Base-by-base conservation (phyloP, 257 asterid species). In the Solanum boliviense region DNA sequence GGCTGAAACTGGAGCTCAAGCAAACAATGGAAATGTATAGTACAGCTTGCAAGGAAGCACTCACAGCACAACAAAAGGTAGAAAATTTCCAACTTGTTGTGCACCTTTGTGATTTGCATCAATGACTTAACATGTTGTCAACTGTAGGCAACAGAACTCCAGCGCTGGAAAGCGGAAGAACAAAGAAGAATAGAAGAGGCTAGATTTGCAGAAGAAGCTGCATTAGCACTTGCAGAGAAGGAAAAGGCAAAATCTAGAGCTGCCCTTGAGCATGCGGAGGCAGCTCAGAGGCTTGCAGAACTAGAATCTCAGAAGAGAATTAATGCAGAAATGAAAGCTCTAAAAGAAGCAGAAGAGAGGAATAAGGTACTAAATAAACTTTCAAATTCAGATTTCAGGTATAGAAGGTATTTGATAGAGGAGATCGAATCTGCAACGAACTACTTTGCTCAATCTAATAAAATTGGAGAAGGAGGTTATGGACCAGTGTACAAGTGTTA, bases 21-120 rank as follows among this genome's bases (percentile, higher is more conserved):
- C 99, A 95, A 90, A 96, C 99, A 71, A 95, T 96, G 97, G 98
- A 95, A 89, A 95, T 95, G 98, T 96, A 96, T 76, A 96, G 98
- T 86, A 89, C 96, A 23, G 98, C 98, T 20, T 95, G 98, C 96
- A 95, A 91, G 86, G 98, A 96, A 90, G 99, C 98, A 72, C 92
- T 91, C 86, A 86, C 94, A 16, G 94, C 94, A 25, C 88, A 90
- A 90, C 92, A 92, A 65, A 92, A 91, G 95, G 95, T 88, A 88
- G 21, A 86, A 7, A 6, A 83, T 76, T 23, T 27, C 20, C 27
- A 41, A 23, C 38, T 10, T 44, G 12, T 25, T 41, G 13, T 84
- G 72, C 56, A 72, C n/a, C 36, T 31, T 23, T 27, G 39, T 60
- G 48, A 85, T 44, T 48, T 39, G 31, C 41, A 9, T 84, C 31